Percentiles rank a stretch among this genome's conserved stretches.
Evolutionary conservation across 805 yeast genomes (phyloP).

Genomic region (Yamadazyma paraphyllophila): DNA sequence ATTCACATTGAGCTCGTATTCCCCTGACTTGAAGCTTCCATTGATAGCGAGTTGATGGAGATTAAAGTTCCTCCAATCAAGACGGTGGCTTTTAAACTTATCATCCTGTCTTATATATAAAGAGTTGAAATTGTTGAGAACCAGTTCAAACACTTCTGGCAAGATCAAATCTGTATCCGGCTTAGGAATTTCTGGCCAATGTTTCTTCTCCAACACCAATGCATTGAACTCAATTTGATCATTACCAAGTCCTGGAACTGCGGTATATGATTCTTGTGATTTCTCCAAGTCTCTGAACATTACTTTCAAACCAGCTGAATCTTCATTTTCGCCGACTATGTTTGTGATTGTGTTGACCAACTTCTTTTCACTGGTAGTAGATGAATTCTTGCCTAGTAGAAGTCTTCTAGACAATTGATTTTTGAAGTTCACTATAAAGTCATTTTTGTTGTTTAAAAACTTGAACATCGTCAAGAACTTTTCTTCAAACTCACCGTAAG

Average conservation of each 20-base stretch:
- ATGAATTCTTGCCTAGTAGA: conserved; percentile 20
- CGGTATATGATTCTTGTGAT: conserved; percentile 19
- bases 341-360: conserved; percentile 23
- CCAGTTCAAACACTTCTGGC: conserved; percentile 20
- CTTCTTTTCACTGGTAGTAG: conserved; percentile 21
- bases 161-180: conserved; percentile 19
- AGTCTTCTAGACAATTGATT: conserved; percentile 38
- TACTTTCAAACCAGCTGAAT: conserved; percentile 21
- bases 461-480: conserved; percentile 29
- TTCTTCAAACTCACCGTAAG: conserved; percentile 17
- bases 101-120: conserved; percentile 20
- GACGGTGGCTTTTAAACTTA: conserved; percentile 21
- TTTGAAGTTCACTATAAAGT: conserved; percentile 30
- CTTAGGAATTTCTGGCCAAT: conserved; percentile 42
- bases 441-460: conserved; percentile 31
- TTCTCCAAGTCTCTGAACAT: conserved; percentile 35
- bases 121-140: conserved; percentile 21
- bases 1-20: conserved; percentile 36
- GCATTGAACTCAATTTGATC: conserved; percentile 25
- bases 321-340: conserved; percentile 31
- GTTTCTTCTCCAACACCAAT: conserved; percentile 31
- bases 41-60: conserved; percentile 40
- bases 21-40: conserved; percentile 28
- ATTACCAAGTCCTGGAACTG: neutral
- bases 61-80: conserved; percentile 43